Evolutionary conservation across 805 yeast species (phyloP), one percentile per base, ranked within the genome.

Genomic region (Clavispora asparagi): DNA sequence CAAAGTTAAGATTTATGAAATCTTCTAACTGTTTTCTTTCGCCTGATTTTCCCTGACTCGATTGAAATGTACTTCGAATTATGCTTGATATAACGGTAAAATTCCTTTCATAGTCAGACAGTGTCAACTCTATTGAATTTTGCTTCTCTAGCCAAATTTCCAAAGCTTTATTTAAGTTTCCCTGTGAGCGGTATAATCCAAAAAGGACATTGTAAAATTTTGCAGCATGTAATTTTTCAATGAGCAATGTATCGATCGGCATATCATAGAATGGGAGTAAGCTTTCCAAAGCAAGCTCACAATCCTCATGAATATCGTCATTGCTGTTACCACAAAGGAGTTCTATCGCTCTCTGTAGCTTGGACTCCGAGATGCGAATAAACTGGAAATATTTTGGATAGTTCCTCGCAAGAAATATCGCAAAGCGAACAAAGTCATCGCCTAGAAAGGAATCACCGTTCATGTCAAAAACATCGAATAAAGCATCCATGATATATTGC

Each of bases 381-480:
- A 87, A 91, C 63, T 92, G 99, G 11, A 79, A 73, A 61, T 86
- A 92, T 59, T 92, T 94, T 2, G 97, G 85, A 50, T 83, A 81
- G 58, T 87, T 91, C 47, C 92, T 65, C 0, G 92, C 87, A 30
- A 92, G 63, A 58, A 92, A 94, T 3, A 88, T 77, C 2, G 87
- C 74, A 42, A 87, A 61, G 6, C 64, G 58, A 38, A 71, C 62
- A 12, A 54, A 48, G 30, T 65, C 71, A 6, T 27, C 42, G 6
- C 55, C 55, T 6, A 48, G 29, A 42, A 70, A 66, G 6, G 42
- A 46, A 2, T 26, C 41, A 6, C 53, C 50, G 44, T 69, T 62
- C 6, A 64, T 69, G 3, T 72, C 71, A 53, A 77, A 74, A 2
- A 83, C 64, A 43, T 85, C 87, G 13, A 87, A 60, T 17, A 92